Evolutionary conservation across 495 filamentous ascomycete genomes (phyloP).

Genomic region (Aspergillus egyptiacus): DNA sequence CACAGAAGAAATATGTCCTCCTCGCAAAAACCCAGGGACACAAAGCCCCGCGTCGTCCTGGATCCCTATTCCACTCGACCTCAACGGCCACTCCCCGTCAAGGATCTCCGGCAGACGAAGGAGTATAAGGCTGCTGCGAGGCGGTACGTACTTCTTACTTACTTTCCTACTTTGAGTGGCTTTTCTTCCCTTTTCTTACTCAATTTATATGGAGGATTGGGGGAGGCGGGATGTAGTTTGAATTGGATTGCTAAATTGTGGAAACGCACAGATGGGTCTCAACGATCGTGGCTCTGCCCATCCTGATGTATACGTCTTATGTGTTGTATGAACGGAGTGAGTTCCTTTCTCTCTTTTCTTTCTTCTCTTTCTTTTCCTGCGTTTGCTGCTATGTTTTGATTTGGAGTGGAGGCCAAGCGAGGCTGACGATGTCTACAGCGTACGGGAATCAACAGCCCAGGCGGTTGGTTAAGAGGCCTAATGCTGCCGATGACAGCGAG

Average conservation of each 20-base stretch:
- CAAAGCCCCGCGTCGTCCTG: conserved; percentile 13
- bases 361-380: conserved; percentile 6
- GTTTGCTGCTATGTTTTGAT: too few relatives aligned
- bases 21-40: conserved; percentile 1
- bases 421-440: conserved; percentile 10
- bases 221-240: too few relatives aligned
- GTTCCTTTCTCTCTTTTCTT: conserved; percentile 10
- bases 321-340: conserved; percentile 27
- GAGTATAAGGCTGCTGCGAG: conserved; percentile 27
- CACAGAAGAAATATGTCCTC: conserved; percentile 2
- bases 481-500: not conserved
- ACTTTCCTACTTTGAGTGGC: not conserved
- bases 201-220: not conserved
- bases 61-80: conserved; percentile 10
- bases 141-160: conserved; percentile 14
- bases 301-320: conserved; percentile 28
- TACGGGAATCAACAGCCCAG: conserved; percentile 23
- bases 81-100: not conserved
- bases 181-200: not conserved
- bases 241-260: too few relatives aligned
- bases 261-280: conserved; percentile 22
- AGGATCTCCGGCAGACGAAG: conserved; percentile 28
- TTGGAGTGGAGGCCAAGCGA: not conserved
- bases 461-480: conserved; percentile 5
- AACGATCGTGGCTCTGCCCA: conserved; percentile 29